Evolutionary conservation across 2,329 filamentous ascomycete genomes (phyloP), one percentile per base, ranked within the genome.

Genomic region (Monosporascus ibericus): DNA sequence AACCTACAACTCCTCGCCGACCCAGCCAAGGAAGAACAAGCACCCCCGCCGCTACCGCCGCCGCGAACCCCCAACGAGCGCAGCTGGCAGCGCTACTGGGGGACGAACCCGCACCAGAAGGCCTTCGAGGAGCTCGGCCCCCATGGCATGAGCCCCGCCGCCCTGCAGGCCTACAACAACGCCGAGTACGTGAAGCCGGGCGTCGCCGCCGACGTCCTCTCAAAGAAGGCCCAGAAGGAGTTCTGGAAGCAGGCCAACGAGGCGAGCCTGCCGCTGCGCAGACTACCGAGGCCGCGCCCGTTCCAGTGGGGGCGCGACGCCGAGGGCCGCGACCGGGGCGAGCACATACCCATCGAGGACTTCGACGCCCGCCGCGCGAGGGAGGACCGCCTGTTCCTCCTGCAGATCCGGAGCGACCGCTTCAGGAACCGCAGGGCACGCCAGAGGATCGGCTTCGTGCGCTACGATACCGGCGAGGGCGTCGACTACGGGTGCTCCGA

Each of bases 241-340:
- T 75, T 79, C 63, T 84, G 80, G 80, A 80, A 79, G 66, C 69
- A 72, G 47, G 71, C 81, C 56, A 74, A 73, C 63, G 80, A 82
- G 58, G 72, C 77, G 47, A 73, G 68, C 52, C 69, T 81, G 15
- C 76, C 79, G 5, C 67, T 77, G 48, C 76, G 79, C 38, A 68
- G 69, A 25, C 67, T 77, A 18, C 63, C 66, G 22, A 60, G 60
- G 38, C 58, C 63, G 14, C 52, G 46, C 50, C 61, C 63, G 27
- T 61, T 63, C 24, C 52, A 62, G 65, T 83, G 79, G 79, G 79
- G 79, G 52, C 66, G 62, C 49, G 80, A 83, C 61, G 72, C 70
- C 49, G 66, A 68, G 63, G 79, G 79, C 17, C 72, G 74, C 36
- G 72, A 77, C 55, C 61, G 81, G 15, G 75, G 71, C 47, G 71